Percentiles rank a stretch among this genome's conserved stretches.
Evolutionary conservation across 768 basidiomycete genomes (phyloP).

Genomic region (Fistulinella prunicolor): DNA sequence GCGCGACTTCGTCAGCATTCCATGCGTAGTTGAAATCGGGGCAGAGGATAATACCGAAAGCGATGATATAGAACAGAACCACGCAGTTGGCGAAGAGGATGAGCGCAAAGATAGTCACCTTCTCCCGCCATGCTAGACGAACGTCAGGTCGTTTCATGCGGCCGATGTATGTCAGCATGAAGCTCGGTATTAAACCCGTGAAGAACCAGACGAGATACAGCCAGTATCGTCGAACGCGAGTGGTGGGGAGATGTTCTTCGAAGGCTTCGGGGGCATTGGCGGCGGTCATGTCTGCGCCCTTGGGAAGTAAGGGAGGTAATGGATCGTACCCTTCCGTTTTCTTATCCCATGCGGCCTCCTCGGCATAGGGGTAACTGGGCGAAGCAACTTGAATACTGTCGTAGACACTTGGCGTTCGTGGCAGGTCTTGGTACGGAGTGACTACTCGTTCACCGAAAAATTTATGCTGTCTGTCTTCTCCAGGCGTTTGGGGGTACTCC

Average conservation of each 20-base stretch:
- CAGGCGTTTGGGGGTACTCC: slow-evolving; percentile 37
- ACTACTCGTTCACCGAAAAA: slow-evolving; percentile 32
- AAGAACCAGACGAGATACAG: slow-evolving; percentile 49
- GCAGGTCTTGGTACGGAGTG: slow-evolving; percentile 31
- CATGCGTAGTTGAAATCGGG: slow-evolving; percentile 62
- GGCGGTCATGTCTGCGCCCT: slow-evolving; percentile 37
- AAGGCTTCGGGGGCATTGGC: slow-evolving; percentile 45
- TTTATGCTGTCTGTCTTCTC: slow-evolving; percentile 29
- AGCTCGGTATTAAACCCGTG: slow-evolving; percentile 57
- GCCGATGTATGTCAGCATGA: slow-evolving; percentile 47
- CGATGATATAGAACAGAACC: slow-evolving; percentile 65
- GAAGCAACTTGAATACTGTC: slow-evolving; percentile 23
- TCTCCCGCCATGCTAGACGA: slow-evolving; percentile 68
- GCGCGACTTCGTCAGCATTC: slow-evolving; percentile 46
- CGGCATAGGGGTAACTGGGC: slow-evolving; percentile 31
- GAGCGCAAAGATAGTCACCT: slow-evolving; percentile 60
- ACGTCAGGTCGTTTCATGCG: slow-evolving; percentile 69
- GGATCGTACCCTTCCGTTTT: slow-evolving; percentile 32
- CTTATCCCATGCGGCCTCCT: slow-evolving; percentile 43
- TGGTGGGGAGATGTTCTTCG: slow-evolving; percentile 55
- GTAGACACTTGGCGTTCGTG: slow-evolving; percentile 28
- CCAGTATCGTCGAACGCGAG: slow-evolving; percentile 56
- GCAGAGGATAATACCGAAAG: slow-evolving; percentile 59
- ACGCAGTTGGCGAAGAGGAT: slow-evolving; percentile 51
- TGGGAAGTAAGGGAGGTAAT: slow-evolving; percentile 33